Base-by-base conservation (phyloP, 192 early-diverging fungal species). In the Coemansia javaensis region DNA sequence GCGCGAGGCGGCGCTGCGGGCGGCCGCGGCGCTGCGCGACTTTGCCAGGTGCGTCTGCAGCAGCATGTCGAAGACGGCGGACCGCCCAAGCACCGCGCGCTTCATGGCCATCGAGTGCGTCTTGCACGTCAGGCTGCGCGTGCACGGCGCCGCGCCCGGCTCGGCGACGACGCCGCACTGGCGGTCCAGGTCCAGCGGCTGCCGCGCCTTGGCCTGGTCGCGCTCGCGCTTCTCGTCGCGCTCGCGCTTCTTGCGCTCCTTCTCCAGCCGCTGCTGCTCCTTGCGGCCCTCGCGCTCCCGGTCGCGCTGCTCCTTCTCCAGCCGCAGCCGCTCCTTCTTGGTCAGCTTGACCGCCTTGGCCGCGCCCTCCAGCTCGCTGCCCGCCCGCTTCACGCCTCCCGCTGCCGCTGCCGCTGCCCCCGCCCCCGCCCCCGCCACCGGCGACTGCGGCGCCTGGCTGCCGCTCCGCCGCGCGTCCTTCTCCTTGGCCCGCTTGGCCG, bases 121-220 rank as follows among this genome's bases (percentile, higher is more conserved):
- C 59, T 97, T 97, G 76, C 94, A 97, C 22, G 91, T 97, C 12
- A 97, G 79, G 34, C 91, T 90, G 33, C 94, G 86, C 36, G 82
- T 75, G 65, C 94, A 97, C 0, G 79, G 79, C 35, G 62, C 41
- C 11, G 75, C 78, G 27, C 77, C 81, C 1, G 83, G 80, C 18
- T 71, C 56, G 8, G 36, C 20, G 27, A 59, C 42, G 13, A 95
- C 91, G 49, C 91, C 94, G 54, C 94, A 97, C 47, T 94, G 89
- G 44, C 81, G 85, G 63, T 97, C 93, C 53, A 93, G 56, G 53
- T 97, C 90, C 55, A 97, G 55, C 31, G 91, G 87, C 17, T 75
- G 76, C 75, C 42, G 41, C 7, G 58, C 49, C 50, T 61, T 66
- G 25, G 56, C 59, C 50, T 45, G 56, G 13, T 69, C 47, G 30